Base-by-base conservation (phyloP, 176 grass and related monocot genomes). In the Microstegium vimineum region DNA sequence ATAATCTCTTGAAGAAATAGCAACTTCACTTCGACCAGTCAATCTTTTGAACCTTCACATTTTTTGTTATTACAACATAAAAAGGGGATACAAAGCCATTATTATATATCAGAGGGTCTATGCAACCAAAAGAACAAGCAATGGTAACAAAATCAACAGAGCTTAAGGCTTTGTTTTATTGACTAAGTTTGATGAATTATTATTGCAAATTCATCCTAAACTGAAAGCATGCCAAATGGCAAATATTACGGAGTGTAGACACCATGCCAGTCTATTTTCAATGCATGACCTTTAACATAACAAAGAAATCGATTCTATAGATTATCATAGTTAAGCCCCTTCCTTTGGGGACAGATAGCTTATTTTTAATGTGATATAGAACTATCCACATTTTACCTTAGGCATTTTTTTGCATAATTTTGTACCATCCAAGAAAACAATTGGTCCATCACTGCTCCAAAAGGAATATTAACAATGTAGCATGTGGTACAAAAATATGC, bases 1-100 rank as follows among this genome's bases (percentile, higher is more conserved):
- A 61, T 92, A 97, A 89, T 97, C 92, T 83, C 90, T 87, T 77
- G 86, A 85, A 63, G 78, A 90, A 82, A 97, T 71, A 30, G 74
- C 74, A 30, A 90, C 90, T 68, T 97, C 83, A 74, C 73, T 87
- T 73, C 86, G 83, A 75, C 92, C 94, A 32, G 92, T 97, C 77
- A 97, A 92, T 62, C 94, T 89, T 84, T 85, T 97, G 70, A 97
- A 97, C 94, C 94, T 97, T 84, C 27, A 34, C 15, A 42, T 51
- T 74, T 60, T 60, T 60, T 38, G 59, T 11, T n/a, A n/a, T 11
- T 69, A 60, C 38, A 37, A 73, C 20, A 35, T 30, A 40, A 78
- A 81, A 40, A 64, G 38, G 34, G 12, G 17, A 89, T 72, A 76
- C 49, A 14, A 40, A 62, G 3, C 9, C 40, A 14, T 27, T 31